Conservation (phyloP, 768 basidiomycete species). For the Russula vinacea region DNA sequence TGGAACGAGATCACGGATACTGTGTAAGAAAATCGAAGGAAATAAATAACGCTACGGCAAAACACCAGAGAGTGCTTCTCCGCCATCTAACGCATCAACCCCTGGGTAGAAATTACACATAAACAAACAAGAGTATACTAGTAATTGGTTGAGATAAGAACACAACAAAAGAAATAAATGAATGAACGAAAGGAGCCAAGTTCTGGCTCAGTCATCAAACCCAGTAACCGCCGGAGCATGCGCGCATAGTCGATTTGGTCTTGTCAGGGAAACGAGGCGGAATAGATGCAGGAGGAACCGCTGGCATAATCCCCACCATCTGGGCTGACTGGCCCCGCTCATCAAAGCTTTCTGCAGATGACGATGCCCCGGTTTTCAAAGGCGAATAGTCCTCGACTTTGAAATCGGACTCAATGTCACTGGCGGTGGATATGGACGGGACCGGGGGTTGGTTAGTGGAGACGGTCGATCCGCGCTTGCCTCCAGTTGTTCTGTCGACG, state of each 20-base stretch:
- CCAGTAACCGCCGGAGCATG: neutral
- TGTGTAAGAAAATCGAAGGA: too few species aligned
- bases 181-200: too few species aligned
- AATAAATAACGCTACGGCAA: too few species aligned
- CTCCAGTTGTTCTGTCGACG: neutral
- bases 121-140: neutral
- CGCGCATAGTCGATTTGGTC: neutral
- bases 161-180: neutral
- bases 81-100: too few species aligned
- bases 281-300: neutral
- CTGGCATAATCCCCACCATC: neutral
- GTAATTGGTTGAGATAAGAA: neutral
- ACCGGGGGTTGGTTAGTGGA: neutral
- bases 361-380: slow-evolving; percentile 2
- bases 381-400: neutral
- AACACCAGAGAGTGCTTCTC: too few species aligned
- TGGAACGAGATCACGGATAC: too few species aligned
- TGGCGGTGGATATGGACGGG: neutral
- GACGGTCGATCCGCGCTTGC: neutral
- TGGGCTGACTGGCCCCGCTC: neutral
- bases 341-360: slow-evolving; percentile 4
- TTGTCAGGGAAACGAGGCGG: neutral
- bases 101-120: too few species aligned
- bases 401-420: slow-evolving; percentile 8
- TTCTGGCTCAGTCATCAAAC: neutral